These are phyloP conservation scores for Aspergillus incahuasiensis DNA, from an alignment of 495 filamentous ascomycete species.

Conservation along the genomic window DNA sequence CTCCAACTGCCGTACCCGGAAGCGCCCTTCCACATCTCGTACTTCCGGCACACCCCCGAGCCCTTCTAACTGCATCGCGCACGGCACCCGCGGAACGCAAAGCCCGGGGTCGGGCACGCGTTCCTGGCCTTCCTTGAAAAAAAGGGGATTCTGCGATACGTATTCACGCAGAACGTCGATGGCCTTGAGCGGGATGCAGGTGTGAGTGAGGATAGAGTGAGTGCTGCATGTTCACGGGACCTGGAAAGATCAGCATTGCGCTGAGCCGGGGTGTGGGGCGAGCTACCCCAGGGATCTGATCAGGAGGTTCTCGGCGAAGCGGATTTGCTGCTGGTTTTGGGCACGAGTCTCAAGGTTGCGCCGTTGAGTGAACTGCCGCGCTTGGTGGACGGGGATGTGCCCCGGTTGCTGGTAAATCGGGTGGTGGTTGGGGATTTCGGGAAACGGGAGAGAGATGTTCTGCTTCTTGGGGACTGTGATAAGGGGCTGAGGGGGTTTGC, in stretches of 20 bases:
- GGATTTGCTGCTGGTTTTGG: conserved; percentile 80
- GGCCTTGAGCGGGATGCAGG: conserved; percentile 78
- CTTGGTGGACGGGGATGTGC: conserved; percentile 51
- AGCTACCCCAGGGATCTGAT: conserved; percentile 62
- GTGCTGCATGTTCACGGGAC: conserved; percentile 84
- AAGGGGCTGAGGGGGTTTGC: conserved; percentile 69
- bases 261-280: conserved; percentile 69
- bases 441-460: conserved; percentile 58
- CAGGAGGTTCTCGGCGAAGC: conserved; percentile 61
- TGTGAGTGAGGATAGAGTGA: conserved; percentile 61
- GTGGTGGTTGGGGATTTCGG: conserved; percentile 73
- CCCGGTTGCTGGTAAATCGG: conserved; percentile 74
- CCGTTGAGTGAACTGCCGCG: conserved; percentile 71
- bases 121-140: conserved; percentile 66
- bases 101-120: conserved; percentile 69
- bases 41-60: conserved; percentile 70
- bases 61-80: conserved; percentile 90
- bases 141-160: conserved; percentile 66
- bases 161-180: conserved; percentile 95
- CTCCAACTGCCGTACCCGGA: conserved; percentile 74
- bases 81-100: conserved; percentile 74
- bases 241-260: conserved; percentile 77
- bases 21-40: conserved; percentile 69
- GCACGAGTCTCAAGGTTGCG: conserved; percentile 77
- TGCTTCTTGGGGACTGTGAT: conserved; percentile 68